Evolutionary conservation across 2,329 filamentous ascomycete genomes (phyloP).

Genomic region (Ophiostoma himal-ulmi): DNA sequence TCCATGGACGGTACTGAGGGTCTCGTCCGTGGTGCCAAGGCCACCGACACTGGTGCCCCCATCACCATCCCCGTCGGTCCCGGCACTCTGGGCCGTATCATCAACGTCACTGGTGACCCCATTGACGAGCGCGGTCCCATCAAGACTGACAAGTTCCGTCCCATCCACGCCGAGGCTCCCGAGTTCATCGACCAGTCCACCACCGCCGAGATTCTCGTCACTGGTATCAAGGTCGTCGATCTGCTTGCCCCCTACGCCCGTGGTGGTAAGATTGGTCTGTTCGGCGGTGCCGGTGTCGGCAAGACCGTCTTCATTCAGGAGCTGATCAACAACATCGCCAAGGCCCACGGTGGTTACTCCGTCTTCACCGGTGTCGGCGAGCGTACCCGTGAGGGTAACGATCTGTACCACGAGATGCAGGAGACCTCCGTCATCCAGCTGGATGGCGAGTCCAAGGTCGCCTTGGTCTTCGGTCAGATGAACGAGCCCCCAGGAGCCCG

Average conservation of each 20-base stretch:
- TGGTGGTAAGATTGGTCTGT: slow-evolving; percentile 99
- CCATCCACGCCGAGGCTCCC: slow-evolving; percentile 93
- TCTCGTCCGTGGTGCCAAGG: slow-evolving; percentile 88
- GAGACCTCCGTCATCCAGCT: slow-evolving; percentile 99
- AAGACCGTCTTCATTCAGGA: slow-evolving; percentile 99
- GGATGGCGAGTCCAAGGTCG: slow-evolving; percentile 98
- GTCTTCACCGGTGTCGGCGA: slow-evolving; percentile 99
- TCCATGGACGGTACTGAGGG: slow-evolving; percentile 99
- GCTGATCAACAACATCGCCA: slow-evolving; percentile 99
- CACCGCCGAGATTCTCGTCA: slow-evolving; percentile 90
- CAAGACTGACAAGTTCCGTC: slow-evolving; percentile 79
- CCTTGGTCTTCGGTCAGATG: slow-evolving; percentile 99
- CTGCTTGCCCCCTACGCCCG: slow-evolving; percentile 97
- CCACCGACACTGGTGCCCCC: slow-evolving; percentile 82
- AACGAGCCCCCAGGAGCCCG: slow-evolving; percentile 99
- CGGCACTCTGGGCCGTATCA: slow-evolving; percentile 94
- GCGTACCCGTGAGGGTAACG: slow-evolving; percentile 99
- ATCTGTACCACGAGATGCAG: slow-evolving; percentile 99
- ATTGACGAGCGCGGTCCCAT: slow-evolving; percentile 99
- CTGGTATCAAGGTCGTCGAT: slow-evolving; percentile 99
- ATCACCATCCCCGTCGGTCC: slow-evolving; percentile 95
- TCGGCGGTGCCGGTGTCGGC: slow-evolving; percentile 99
- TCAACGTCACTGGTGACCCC: slow-evolving; percentile 99
- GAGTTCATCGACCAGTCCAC: slow-evolving; percentile 94
- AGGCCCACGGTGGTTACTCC: slow-evolving; percentile 99